Evolutionary conservation across 257 asterid species (phyloP).

Genomic region (Mitragyna speciosa): DNA sequence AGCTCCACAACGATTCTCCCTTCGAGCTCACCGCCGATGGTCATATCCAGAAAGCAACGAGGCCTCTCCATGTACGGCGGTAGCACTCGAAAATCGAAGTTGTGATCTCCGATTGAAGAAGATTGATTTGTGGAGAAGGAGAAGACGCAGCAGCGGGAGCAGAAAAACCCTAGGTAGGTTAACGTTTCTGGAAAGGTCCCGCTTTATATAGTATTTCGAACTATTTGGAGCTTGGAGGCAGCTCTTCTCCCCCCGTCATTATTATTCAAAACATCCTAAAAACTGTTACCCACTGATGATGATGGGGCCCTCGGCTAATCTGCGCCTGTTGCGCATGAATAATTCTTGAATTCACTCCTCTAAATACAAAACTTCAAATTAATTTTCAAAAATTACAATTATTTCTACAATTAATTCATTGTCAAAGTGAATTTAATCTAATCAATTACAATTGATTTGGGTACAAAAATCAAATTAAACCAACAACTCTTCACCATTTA

Average conservation of each 20-base stretch:
- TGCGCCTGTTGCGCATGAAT: conserved; percentile 30
- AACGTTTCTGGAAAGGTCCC: conserved; percentile 22
- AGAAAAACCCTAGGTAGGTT: conserved; percentile 47
- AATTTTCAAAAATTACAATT: too few species aligned
- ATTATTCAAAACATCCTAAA: conserved; percentile 21
- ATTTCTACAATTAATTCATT: too few species aligned
- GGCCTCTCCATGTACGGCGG: conserved; percentile 36
- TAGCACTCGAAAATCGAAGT: too few species aligned
- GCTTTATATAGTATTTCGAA: conserved; percentile 47
- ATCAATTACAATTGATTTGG: too few species aligned
- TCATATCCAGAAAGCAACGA: conserved; percentile 75
- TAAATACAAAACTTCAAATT: too few species aligned
- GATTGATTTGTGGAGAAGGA: neutral
- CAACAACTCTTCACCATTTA: too few species aligned
- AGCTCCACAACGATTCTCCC: conserved; percentile 86
- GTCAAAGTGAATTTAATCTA: too few species aligned
- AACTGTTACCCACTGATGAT: neutral
- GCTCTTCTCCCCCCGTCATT: neutral
- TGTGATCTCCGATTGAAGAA: neutral
- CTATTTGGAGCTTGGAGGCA: conserved; percentile 17
- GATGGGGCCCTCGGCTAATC: conserved; percentile 21
- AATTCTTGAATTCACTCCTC: too few species aligned
- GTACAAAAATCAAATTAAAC: too few species aligned
- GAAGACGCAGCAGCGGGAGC: neutral
- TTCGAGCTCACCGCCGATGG: conserved; percentile 88